A percentile compares a stretch with the other conserved stretches of the same genome.
These are phyloP conservation scores for Sclerotinia glacialis DNA, from an alignment of 2,329 filamentous ascomycete species.

Conservation along the genomic window DNA sequence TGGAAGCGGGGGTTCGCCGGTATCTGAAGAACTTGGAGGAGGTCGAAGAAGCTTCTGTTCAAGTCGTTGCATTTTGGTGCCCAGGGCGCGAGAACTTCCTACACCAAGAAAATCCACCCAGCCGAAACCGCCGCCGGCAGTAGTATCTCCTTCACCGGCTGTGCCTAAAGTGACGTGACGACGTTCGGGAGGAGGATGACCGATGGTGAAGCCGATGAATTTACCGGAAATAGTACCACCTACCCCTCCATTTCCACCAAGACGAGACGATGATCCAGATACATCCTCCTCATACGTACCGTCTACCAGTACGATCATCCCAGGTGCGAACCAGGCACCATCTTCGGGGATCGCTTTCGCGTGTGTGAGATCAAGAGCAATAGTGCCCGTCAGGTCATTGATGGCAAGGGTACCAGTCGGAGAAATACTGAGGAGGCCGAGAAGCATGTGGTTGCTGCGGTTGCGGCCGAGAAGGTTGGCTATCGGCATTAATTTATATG, in stretches of 20 bases:
- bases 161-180: slow-evolving; percentile 74
- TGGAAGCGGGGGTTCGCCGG: slow-evolving; percentile 33
- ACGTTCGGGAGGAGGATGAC: slow-evolving; percentile 86
- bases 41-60: slow-evolving; percentile 64
- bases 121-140: slow-evolving; percentile 79
- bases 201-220: slow-evolving; percentile 87
- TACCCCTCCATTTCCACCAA: slow-evolving; percentile 76
- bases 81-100: slow-evolving; percentile 82
- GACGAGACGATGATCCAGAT: slow-evolving; percentile 62
- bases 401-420: slow-evolving; percentile 80
- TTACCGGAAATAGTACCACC: slow-evolving; percentile 89
- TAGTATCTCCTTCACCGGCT: slow-evolving; percentile 55
- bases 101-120: slow-evolving; percentile 97
- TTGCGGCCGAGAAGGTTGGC: slow-evolving; percentile 72
- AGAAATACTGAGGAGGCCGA: slow-evolving; percentile 77
- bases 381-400: slow-evolving; percentile 83
- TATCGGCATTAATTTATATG: slow-evolving; percentile 87
- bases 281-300: slow-evolving; percentile 97
- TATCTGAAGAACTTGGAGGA: slow-evolving; percentile 15
- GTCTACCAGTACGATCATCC: slow-evolving; percentile 93
- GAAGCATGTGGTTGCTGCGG: slow-evolving; percentile 78
- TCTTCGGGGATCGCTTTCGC: slow-evolving; percentile 79
- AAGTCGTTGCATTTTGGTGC: slow-evolving; percentile 76
- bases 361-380: slow-evolving; percentile 77
- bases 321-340: slow-evolving; percentile 87